Evolutionary conservation across 2,329 filamentous ascomycete species (phyloP), one percentile per base, ranked within the genome.

Genomic region (Orbilia ellipsospora): DNA sequence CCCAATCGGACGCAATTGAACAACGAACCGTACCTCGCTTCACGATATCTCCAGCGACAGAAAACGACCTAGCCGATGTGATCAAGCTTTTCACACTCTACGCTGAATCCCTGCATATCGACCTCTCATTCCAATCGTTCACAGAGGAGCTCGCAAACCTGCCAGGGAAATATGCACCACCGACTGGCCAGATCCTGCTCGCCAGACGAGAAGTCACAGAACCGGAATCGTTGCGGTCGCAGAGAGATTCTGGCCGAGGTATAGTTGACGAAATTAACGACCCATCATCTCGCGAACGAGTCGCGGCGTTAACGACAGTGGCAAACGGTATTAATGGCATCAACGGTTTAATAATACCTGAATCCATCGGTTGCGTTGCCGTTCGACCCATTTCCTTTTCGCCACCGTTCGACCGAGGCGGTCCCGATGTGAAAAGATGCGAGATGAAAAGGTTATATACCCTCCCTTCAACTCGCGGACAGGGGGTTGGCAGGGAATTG

Each of bases 381-480:
- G 78, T 88, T 1, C 83, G 86, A 13, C 80, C 82, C 1, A 82
- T 85, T 16, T 77, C 75, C 12, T 44, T 61, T 42, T 7, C 73
- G 42, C 70, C 77, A 18, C n/a, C 23, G 18, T 56, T n/a, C 48
- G 65, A 66, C 15, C 31, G 28, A 31, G 57, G 56, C 10, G 16
- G 31, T 10, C 50, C 28, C 0, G 20, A 23, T 4, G 28, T 63
- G 2, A 75, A 61, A 13, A 80, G 79, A 18, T 86, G 84, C 78
- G 88, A 89, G 79, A 85, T 89, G 82, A 89, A 89, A 79, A 83
- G 87, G 0, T 81, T 89, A 0, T 89, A 87, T 77, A 83, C 87
- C 7, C 73, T 81, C 1, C 85, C 85, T 0, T 78, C 81, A 48
- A 83, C 84, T 0, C 83, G 87, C 23, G 85, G 87, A 1, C 77